These are phyloP conservation scores for Monilinia aucupariae DNA, from an alignment of 2,329 filamentous ascomycete species.

Conservation along the genomic window DNA sequence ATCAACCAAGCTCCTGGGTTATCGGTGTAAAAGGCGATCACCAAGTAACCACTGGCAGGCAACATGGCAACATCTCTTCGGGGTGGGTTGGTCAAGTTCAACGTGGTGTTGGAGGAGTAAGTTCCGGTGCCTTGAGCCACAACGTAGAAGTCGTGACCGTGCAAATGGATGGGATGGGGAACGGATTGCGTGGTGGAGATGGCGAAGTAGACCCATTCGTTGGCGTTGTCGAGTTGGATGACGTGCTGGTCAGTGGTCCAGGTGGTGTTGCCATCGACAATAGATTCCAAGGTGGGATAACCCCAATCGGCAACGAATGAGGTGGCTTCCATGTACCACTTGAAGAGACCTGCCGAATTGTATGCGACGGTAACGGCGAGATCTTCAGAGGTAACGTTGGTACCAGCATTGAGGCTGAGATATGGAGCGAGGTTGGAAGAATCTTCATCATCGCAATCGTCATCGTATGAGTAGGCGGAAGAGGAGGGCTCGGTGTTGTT, in stretches of 20 bases:
- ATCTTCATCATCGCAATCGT: constrained; percentile 32
- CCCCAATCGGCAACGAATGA: constrained; percentile 44
- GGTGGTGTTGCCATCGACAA: constrained; percentile 29
- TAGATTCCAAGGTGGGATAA: constrained; percentile 40
- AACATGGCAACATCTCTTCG: constrained; percentile 47
- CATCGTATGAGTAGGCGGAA: constrained; percentile 24
- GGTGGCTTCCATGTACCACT: constrained; percentile 45
- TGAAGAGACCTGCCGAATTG: constrained; percentile 36
- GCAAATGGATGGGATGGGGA: constrained; percentile 41
- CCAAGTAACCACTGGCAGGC: constrained; percentile 23
- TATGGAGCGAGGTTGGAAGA: constrained; percentile 29
- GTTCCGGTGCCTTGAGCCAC: constrained; percentile 42
- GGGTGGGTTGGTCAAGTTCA: constrained; percentile 39
- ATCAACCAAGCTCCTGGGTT: constrained; percentile 21
- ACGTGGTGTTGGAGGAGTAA: constrained; percentile 28
- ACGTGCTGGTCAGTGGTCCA: constrained; percentile 27
- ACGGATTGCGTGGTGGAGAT: constrained; percentile 29
- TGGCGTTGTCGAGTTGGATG: constrained; percentile 26
- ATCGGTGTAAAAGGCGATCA: constrained; percentile 22
- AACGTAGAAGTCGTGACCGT: constrained; percentile 44
- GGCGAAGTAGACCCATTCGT: constrained; percentile 32
- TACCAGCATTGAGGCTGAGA: constrained; percentile 20
- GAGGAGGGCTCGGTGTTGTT: constrained; percentile 33
- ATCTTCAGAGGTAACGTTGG: constrained; percentile 6
- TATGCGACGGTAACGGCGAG: constrained; percentile 23